Evolutionary conservation across 352 stramenopile genomes (phyloP).

Genomic region (Phytophthora aleatoria): DNA sequence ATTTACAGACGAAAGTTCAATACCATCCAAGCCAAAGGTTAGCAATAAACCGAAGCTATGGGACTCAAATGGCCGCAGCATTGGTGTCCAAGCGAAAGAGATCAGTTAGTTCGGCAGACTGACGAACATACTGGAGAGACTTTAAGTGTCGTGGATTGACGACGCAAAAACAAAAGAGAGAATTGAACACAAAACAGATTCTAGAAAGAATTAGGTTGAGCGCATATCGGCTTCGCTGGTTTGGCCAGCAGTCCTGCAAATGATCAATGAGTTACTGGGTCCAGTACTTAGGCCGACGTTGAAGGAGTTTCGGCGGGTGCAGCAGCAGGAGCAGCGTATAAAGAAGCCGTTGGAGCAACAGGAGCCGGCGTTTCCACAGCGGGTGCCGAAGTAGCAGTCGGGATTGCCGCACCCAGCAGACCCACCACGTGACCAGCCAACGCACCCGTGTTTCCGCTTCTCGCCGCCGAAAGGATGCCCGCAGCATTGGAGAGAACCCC

Average conservation of each 20-base stretch:
- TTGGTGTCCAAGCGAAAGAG: conserved; percentile 33
- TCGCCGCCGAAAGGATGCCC: conserved; percentile 13
- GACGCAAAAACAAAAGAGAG: no score
- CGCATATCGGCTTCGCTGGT: not conserved
- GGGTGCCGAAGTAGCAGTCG: conserved; percentile 1
- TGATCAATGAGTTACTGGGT: not conserved
- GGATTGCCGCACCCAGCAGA: conserved; percentile 3
- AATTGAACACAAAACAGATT: no score
- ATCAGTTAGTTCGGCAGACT: no score
- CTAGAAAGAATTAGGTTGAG: no score
- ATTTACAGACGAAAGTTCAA: not conserved
- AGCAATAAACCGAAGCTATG: conserved; percentile 38
- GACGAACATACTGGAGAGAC: no score
- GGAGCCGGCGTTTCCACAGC: not conserved
- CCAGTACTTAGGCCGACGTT: not conserved
- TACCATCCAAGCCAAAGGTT: not conserved
- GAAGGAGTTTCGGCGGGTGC: not conserved
- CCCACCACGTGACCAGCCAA: conserved; percentile 15
- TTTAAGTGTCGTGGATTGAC: no score
- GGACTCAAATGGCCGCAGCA: conserved; percentile 60
- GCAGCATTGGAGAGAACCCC: conserved; percentile 7
- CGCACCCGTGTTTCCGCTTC: conserved; percentile 7
- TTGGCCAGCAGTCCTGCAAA: not conserved
- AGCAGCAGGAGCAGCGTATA: not conserved
- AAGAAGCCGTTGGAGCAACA: not conserved